A percentile compares a stretch with the other conserved stretches of the same genome.
These are phyloP conservation scores for Suillus ampliporus DNA, from an alignment of 768 basidiomycete species.

Conservation along the genomic window DNA sequence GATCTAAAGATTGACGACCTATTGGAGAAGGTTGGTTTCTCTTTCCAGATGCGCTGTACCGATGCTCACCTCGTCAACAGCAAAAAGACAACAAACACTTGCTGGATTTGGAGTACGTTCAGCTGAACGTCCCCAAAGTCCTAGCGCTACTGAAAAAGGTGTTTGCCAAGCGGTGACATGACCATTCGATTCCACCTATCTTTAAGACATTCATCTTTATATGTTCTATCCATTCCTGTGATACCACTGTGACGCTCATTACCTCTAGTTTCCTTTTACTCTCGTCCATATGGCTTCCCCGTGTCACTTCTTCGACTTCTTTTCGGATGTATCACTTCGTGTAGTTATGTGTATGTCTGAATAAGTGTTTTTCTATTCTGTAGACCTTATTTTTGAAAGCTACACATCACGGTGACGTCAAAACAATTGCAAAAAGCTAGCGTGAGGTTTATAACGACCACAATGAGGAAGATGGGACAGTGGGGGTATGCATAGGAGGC, in stretches of 20 bases:
- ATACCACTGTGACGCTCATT: conserved; percentile 36
- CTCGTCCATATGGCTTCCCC: conserved; percentile 15
- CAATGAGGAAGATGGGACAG: too few relatives aligned
- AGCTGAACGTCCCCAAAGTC: conserved; percentile 95
- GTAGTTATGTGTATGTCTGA: conserved; percentile 45
- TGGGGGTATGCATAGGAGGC: too few relatives aligned
- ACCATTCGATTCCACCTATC: conserved; percentile 18
- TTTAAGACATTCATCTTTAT: conserved; percentile 29
- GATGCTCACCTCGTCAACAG: conserved; percentile 49
- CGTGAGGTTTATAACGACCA: background rate
- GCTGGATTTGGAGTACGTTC: conserved; percentile 96
- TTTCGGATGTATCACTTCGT: conserved; percentile 40
- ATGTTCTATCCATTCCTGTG: conserved; percentile 39
- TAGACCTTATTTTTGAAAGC: background rate
- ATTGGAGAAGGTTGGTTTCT: conserved; percentile 82
- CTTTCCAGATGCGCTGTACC: conserved; percentile 6
- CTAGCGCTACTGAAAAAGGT: conserved; percentile 92
- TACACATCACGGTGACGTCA: background rate
- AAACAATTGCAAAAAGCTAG: background rate
- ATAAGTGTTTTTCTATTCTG: conserved; percentile 39
- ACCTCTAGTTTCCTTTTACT: conserved; percentile 12
- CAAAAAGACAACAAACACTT: conserved; percentile 99
- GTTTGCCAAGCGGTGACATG: conserved; percentile 79
- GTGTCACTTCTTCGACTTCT: conserved; percentile 31
- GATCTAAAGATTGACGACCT: conserved; percentile 98